These are phyloP conservation scores for Saitozyma sp. DNA, from an alignment of 768 basidiomycete genomes.

Conservation along the genomic window DNA sequence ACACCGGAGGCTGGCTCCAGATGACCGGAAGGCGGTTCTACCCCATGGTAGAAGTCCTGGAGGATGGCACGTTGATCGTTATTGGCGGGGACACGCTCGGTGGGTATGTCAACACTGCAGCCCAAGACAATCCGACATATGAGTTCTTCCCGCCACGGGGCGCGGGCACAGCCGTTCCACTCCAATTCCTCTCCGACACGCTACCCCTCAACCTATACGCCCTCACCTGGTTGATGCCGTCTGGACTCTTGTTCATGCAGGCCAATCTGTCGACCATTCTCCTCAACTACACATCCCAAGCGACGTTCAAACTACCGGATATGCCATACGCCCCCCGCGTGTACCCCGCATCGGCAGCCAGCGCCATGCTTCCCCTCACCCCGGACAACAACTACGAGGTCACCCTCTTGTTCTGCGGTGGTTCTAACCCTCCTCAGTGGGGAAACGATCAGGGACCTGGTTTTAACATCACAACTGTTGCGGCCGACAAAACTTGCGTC, in stretches of 20 bases:
- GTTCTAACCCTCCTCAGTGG: constrained; percentile 32
- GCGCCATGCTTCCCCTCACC: constrained; percentile 45
- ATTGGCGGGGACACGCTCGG: constrained; percentile 56
- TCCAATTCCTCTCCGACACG: constrained; percentile 46
- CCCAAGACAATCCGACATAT: constrained; percentile 52
- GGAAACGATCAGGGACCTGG: constrained; percentile 51
- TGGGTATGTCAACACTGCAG: constrained; percentile 50
- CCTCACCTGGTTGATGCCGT: constrained; percentile 49
- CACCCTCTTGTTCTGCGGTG: constrained; percentile 50
- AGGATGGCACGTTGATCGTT: constrained; percentile 53
- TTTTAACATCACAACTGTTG: constrained; percentile 30
- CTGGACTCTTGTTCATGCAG: constrained; percentile 8
- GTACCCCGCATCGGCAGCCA: constrained; percentile 50
- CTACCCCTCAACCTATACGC: constrained; percentile 51
- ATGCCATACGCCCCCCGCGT: constrained; percentile 48
- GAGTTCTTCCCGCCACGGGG: constrained; percentile 33
- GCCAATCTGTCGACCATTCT: constrained; percentile 42
- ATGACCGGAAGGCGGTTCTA: constrained; percentile 52
- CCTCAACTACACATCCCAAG: constrained; percentile 47
- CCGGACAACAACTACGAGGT: constrained; percentile 12
- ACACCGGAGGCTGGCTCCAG: too few species aligned
- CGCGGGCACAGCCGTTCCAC: constrained; percentile 45
- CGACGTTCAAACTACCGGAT: constrained; percentile 29
- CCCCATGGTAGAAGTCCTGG: constrained; percentile 49
- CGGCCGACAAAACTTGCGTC: constrained; percentile 23